phyloP scores from a whole-genome alignment of 805 yeast species.

The Cyberlindnera amylophila region DNA sequence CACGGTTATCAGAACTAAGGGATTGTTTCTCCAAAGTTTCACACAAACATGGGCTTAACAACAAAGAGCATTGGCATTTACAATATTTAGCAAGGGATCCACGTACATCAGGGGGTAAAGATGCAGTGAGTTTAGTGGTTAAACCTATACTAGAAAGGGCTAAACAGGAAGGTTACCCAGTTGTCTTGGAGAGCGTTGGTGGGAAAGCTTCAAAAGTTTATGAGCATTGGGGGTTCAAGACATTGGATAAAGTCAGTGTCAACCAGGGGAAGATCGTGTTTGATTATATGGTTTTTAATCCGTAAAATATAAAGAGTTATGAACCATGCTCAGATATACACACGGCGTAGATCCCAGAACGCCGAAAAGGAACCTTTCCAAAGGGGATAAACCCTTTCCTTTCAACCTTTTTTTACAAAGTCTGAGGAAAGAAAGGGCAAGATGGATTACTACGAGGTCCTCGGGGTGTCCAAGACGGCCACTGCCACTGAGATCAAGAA shows the following conservation, averaged over 20 bases:
- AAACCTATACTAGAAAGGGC: constrained; percentile 10
- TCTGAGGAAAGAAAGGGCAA: no score
- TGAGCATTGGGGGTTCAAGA: constrained; percentile 14
- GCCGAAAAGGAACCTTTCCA: no score
- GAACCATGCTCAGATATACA: neutral
- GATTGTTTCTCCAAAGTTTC: neutral
- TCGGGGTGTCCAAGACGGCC: constrained; percentile 68
- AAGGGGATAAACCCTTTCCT: no score
- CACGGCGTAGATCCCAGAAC: no score
- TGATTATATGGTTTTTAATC: constrained; percentile 17
- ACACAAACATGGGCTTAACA: neutral
- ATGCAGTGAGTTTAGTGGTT: constrained; percentile 6
- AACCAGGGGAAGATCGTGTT: constrained; percentile 10
- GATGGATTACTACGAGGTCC: constrained; percentile 48
- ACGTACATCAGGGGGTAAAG: neutral
- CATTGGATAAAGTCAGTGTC: neutral
- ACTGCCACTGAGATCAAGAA: constrained; percentile 68
- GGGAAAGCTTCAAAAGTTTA: constrained; percentile 8
- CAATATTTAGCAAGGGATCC: neutral
- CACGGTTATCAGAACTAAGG: neutral
- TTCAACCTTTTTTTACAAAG: no score
- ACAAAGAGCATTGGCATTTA: constrained; percentile 1
- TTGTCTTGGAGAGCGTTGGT: constrained; percentile 12
- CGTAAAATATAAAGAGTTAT: neutral
- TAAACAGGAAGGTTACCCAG: constrained; percentile 8